Evolutionary conservation across 352 stramenopile species (phyloP).

Genomic region (Pythium volutum): DNA sequence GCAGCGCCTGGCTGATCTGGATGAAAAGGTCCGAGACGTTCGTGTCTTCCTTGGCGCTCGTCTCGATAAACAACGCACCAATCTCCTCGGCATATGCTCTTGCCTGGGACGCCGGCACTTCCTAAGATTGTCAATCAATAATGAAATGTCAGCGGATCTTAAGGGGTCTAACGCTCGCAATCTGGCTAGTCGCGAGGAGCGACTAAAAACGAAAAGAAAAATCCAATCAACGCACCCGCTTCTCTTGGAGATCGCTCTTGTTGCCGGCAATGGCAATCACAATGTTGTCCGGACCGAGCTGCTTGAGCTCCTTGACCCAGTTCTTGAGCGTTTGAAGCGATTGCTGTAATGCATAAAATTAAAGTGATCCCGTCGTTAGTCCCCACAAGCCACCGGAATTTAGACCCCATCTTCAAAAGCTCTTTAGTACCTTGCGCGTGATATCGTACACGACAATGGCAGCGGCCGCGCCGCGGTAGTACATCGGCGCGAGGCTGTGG

Average conservation of each 20-base stretch:
- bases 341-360: conserved; percentile 48
- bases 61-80: conserved; percentile 92
- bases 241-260: conserved; percentile 92
- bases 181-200: background rate
- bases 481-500: conserved; percentile 97
- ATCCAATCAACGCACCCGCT: conserved; percentile 73
- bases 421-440: conserved; percentile 85
- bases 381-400: background rate
- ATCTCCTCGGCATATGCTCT: conserved; percentile 92
- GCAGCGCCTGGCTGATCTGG: conserved; percentile 83
- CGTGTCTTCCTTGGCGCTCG: conserved; percentile 92
- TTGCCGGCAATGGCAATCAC: conserved; percentile 95
- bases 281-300: conserved; percentile 91
- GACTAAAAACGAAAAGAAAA: conserved; percentile 7
- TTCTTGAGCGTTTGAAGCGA: conserved; percentile 93
- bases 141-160: background rate
- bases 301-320: conserved; percentile 94
- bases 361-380: background rate
- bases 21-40: conserved; percentile 95
- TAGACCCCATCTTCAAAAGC: background rate
- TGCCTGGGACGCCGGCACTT: conserved; percentile 84
- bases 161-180: background rate
- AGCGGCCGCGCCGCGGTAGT: conserved; percentile 96
- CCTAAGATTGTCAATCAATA: conserved; percentile 28
- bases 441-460: conserved; percentile 99